phyloP scores from a whole-genome alignment of 2,329 filamentous ascomycete genomes.

The Aquanectria penicillioides region DNA sequence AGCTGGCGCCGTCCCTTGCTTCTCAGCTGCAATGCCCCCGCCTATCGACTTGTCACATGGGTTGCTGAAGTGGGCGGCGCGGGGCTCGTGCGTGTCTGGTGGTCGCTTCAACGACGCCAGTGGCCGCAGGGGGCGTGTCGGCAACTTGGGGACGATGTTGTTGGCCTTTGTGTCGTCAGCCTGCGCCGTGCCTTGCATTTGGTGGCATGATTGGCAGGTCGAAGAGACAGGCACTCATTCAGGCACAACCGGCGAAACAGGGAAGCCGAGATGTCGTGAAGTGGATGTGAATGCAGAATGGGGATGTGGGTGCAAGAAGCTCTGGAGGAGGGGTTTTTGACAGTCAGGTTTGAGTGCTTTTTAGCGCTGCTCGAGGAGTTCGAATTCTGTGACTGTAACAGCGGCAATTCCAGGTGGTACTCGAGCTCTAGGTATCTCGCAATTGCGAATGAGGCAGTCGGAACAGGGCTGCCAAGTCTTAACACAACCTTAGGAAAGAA shows the following conservation, averaged over 20 bases:
- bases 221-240: constrained; percentile 31
- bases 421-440: too few relatives aligned
- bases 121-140: constrained; percentile 21
- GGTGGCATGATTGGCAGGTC: constrained; percentile 41
- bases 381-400: too few relatives aligned
- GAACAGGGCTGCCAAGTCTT: neutral
- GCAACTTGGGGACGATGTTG: constrained; percentile 29
- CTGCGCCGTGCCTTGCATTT: constrained; percentile 44
- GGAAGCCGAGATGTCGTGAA: constrained; percentile 20
- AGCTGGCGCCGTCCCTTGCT: constrained; percentile 35
- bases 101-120: constrained; percentile 14
- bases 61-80: constrained; percentile 34
- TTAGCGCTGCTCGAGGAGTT: too few relatives aligned
- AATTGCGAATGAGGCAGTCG: neutral
- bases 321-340: too few relatives aligned
- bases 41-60: constrained; percentile 42
- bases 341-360: too few relatives aligned
- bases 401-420: neutral
- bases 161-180: constrained; percentile 39
- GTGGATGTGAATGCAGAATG: neutral
- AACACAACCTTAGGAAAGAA: too few relatives aligned
- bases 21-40: constrained; percentile 35
- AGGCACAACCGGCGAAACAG: constrained; percentile 37
- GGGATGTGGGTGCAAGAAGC: neutral
- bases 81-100: constrained; percentile 31